phyloP scores from a whole-genome alignment of 1,139 yeast genomes.

The Saccharomyces pastorianus region DNA sequence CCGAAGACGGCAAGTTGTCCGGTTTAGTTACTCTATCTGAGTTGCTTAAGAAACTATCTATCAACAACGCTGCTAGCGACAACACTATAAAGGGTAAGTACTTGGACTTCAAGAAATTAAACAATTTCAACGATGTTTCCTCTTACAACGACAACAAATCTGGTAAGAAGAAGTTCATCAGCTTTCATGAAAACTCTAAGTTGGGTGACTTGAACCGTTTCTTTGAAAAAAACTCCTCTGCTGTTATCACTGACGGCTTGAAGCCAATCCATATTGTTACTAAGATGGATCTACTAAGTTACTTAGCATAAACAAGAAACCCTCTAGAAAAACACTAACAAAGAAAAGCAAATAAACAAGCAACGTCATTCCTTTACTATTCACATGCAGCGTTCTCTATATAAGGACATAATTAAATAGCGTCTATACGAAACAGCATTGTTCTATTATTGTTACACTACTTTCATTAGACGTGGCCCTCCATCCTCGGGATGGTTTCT shows the following conservation, averaged over 20 bases:
- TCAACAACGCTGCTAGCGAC: conserved; percentile 40
- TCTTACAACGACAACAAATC: conserved; percentile 57
- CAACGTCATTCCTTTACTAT: background rate
- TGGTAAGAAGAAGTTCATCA: conserved; percentile 59
- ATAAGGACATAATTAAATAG: background rate
- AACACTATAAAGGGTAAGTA: conserved; percentile 51
- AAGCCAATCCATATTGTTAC: conserved; percentile 81
- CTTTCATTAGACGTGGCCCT: background rate
- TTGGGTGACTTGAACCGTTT: conserved; percentile 65
- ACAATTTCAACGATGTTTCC: conserved; percentile 53
- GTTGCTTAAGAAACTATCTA: conserved; percentile 57
- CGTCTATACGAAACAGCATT: background rate
- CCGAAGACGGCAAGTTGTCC: conserved; percentile 52
- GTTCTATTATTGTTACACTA: background rate
- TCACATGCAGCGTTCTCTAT: background rate
- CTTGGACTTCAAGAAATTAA: conserved; percentile 67
- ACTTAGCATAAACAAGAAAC: conserved; percentile 30
- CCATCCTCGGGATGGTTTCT: background rate
- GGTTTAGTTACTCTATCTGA: conserved; percentile 76
- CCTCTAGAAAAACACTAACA: conserved; percentile 25
- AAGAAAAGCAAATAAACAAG: background rate
- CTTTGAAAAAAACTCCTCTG: conserved; percentile 82
- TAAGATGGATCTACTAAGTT: conserved; percentile 75
- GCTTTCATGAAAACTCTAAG: conserved; percentile 62
- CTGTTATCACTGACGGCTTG: conserved; percentile 70